Conservation (phyloP, 2,329 filamentous ascomycete species). For the Penicillium sclerotiorum region DNA sequence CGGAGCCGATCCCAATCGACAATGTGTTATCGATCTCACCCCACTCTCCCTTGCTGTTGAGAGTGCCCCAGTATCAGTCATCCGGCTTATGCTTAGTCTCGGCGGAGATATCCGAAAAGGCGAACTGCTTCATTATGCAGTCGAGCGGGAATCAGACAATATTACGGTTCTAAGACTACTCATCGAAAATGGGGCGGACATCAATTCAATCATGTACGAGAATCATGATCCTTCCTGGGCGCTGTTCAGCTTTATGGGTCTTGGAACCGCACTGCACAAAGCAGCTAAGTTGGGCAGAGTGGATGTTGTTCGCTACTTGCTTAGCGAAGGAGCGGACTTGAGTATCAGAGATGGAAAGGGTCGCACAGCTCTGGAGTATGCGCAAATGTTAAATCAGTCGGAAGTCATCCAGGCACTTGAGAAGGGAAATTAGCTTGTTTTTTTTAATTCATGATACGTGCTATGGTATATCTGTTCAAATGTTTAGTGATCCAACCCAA, state of each 20-base stretch:
- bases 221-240: conserved; percentile 22
- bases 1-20: conserved; percentile 29
- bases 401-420: background rate
- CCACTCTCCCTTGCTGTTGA: conserved; percentile 29
- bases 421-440: no score
- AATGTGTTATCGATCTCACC: conserved; percentile 25
- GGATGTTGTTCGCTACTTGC: conserved; percentile 23
- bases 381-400: conserved; percentile 9
- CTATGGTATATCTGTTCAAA: no score
- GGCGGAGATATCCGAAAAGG: conserved; percentile 24
- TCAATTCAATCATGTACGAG: conserved; percentile 25
- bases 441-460: no score
- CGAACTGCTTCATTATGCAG: conserved; percentile 26
- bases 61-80: conserved; percentile 16
- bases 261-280: conserved; percentile 27
- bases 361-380: conserved; percentile 22
- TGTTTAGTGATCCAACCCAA: no score
- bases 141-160: conserved; percentile 16
- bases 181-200: conserved; percentile 18
- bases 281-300: conserved; percentile 22
- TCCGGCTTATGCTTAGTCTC: conserved; percentile 23
- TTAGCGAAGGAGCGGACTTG: conserved; percentile 20
- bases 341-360: conserved; percentile 23
- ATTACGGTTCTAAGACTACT: conserved; percentile 22
- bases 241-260: conserved; percentile 22